Evolutionary conservation across 1,139 yeast species (phyloP), one percentile per base, ranked within the genome.

Genomic region (Pichia sp.): DNA sequence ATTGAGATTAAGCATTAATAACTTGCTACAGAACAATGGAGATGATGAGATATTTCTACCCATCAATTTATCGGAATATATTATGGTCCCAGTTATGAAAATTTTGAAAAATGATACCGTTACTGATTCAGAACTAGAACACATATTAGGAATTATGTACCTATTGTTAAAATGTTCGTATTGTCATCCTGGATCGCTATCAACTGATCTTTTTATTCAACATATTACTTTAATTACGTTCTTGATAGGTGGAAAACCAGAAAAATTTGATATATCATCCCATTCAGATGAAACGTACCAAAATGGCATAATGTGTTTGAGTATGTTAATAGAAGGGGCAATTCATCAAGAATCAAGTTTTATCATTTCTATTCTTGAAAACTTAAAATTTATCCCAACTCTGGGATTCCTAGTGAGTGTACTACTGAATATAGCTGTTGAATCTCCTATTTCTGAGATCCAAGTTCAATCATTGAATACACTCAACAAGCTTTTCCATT

Each of bases 61-160:
- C 0, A 51, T 64, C 0, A 64, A 63, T 26, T 55, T 79, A 18
- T 84, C 81, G 0, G 84, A 79, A 49, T 78, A 79, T 47, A 66
- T 79, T 2, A 79, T 77, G 55, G 71, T 76, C 22, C 86, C 88
- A 0, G 50, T 80, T 2, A 68, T 77, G 1, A 68, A 69, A 43
- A 54, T 79, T 2, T 57, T 80, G 30, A 71, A 72, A 46, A 64
- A 62, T 25, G 62, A 67, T 2, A 38, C 37, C 12, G 52, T 76
- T 1, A 66, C 71, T 3, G 73, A 70, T 40, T 48, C 67, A 1
- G 70, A 67, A 35, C 60, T 68, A 3, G 77, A 73, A 43, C 56
- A 61, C 23, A 55, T 72, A 1, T 52, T 77, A 9, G 55, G 60
- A 12, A 61, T 73, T 15, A 49, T 78, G 8, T 55, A 62, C 3